phyloP scores from a whole-genome alignment of 73 alveolate species.

The Tetrahymena malaccensis region DNA sequence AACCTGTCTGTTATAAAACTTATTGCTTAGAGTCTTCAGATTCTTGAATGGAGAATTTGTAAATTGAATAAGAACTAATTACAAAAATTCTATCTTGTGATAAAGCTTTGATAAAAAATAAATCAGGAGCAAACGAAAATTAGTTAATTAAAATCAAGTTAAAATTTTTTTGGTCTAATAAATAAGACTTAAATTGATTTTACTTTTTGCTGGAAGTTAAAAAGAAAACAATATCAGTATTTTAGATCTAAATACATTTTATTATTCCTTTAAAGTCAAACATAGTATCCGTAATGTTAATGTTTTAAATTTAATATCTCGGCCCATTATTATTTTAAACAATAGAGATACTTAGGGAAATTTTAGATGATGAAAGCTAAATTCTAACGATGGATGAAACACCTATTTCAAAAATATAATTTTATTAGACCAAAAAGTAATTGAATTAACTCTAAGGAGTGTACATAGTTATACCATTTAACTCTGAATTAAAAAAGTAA shows the following conservation, averaged over 20 bases:
- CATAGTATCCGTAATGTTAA: background rate
- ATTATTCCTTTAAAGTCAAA: background rate
- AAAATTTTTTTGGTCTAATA: background rate
- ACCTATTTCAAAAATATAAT: background rate
- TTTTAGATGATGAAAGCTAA: background rate
- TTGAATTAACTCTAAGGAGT: background rate
- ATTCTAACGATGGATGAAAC: background rate
- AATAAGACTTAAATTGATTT: background rate
- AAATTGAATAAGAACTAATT: background rate
- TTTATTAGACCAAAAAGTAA: background rate
- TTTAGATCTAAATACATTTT: background rate
- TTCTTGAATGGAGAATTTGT: background rate
- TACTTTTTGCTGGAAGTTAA: background rate
- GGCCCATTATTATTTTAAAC: background rate
- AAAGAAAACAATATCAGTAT: background rate
- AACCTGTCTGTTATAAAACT: background rate
- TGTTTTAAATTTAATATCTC: too few species aligned
- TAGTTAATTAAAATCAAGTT: background rate
- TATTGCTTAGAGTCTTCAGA: background rate
- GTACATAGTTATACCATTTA: background rate
- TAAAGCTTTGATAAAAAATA: background rate
- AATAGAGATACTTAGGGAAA: too few species aligned
- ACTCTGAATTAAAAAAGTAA: background rate
- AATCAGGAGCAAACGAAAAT: background rate
- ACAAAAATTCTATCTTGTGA: background rate